Conservation (phyloP, 2,329 filamentous ascomycete genomes). For the Cladosporium sp. region DNA sequence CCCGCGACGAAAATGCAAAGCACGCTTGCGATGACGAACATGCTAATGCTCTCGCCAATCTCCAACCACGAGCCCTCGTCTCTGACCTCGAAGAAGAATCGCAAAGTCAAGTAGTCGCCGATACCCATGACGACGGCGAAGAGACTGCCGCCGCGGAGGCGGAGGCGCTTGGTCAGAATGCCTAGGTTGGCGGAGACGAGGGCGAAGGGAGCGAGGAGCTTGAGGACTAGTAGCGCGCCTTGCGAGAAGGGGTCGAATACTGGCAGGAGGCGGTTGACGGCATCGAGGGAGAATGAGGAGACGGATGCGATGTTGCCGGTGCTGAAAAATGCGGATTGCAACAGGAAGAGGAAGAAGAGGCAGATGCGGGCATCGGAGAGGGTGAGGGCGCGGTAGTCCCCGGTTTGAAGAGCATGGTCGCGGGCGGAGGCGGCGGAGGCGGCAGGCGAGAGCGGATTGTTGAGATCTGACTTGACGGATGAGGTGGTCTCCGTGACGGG, state of each 20-base stretch:
- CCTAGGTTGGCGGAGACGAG: constrained; percentile 92
- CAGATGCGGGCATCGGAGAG: constrained; percentile 83
- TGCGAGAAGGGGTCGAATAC: constrained; percentile 93
- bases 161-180: constrained; percentile 77
- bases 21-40: constrained; percentile 88
- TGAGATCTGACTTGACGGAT: constrained; percentile 17
- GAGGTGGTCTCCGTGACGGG: constrained; percentile 21
- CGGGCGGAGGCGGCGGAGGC: constrained; percentile 31
- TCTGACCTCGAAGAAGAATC: constrained; percentile 96
- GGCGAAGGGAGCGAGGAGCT: constrained; percentile 89
- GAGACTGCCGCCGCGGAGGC: constrained; percentile 78
- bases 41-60: constrained; percentile 93
- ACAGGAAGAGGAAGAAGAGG: constrained; percentile 89
- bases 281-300: constrained; percentile 89
- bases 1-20: constrained; percentile 86
- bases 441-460: constrained; percentile 32
- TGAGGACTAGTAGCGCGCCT: constrained; percentile 77
- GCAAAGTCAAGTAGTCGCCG: constrained; percentile 84
- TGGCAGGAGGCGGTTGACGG: constrained; percentile 79
- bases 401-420: constrained; percentile 27
- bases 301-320: constrained; percentile 94
- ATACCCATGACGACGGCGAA: constrained; percentile 94
- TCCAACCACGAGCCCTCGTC: constrained; percentile 97
- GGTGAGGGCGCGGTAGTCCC: constrained; percentile 61
- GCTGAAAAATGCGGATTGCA: constrained; percentile 95